Evolutionary conservation across 805 yeast genomes (phyloP).

Genomic region (Saccharomycopsis fermentans): DNA sequence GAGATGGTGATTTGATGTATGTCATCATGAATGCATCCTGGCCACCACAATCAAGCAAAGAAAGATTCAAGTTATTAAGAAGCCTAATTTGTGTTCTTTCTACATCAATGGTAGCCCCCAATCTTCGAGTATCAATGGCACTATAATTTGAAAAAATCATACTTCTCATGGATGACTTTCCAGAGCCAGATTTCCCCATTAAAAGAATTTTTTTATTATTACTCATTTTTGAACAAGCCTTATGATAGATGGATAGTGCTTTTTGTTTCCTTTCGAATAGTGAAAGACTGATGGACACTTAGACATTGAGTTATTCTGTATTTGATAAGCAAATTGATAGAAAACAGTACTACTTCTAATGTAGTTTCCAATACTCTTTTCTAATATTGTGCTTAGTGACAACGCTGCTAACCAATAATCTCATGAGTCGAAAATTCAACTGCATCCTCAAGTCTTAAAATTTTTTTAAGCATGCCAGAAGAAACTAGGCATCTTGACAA

Average conservation of each 20-base stretch:
- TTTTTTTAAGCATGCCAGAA: too few relatives aligned
- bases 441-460: too few relatives aligned
- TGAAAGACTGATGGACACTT: too few relatives aligned
- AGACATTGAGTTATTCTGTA: too few relatives aligned
- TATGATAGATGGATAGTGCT: not conserved
- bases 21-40: slow-evolving; percentile 96
- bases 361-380: too few relatives aligned
- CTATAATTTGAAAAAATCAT: slow-evolving; percentile 93
- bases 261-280: not conserved
- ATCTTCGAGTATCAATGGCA: slow-evolving; percentile 88
- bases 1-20: slow-evolving; percentile 34
- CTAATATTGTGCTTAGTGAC: too few relatives aligned
- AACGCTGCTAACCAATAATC: too few relatives aligned
- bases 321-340: too few relatives aligned
- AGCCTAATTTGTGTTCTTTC: slow-evolving; percentile 92
- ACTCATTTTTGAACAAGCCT: not conserved
- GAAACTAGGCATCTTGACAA: too few relatives aligned
- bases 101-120: slow-evolving; percentile 98
- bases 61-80: slow-evolving; percentile 88
- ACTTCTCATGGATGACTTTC: slow-evolving; percentile 95
- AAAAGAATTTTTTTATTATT: slow-evolving; percentile 25
- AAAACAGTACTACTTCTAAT: too few relatives aligned
- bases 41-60: slow-evolving; percentile 98
- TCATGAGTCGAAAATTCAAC: too few relatives aligned
- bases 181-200: slow-evolving; percentile 93